phyloP scores from a whole-genome alignment of 169 alveolate species.

The Plasmodium reichenowi region DNA sequence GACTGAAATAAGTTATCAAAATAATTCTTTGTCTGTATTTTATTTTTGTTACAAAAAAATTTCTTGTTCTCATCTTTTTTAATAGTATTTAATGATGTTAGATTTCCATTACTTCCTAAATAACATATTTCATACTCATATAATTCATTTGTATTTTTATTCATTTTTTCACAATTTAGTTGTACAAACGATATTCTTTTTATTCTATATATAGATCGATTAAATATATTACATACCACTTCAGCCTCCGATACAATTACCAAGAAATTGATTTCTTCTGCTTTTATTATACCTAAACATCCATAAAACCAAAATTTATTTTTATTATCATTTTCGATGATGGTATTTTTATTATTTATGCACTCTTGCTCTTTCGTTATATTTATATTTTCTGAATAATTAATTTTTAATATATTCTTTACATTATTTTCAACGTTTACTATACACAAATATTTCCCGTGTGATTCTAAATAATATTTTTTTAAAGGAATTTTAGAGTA shows the following conservation, averaged over 20 bases:
- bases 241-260: conserved; percentile 73
- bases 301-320: conserved; percentile 64
- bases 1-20: conserved; percentile 19
- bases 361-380: conserved; percentile 38
- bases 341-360: neutral
- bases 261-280: conserved; percentile 51
- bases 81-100: conserved; percentile 11
- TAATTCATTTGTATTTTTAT: conserved; percentile 3
- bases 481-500: conserved; percentile 8
- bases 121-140: conserved; percentile 40
- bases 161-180: conserved; percentile 22
- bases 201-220: conserved; percentile 49
- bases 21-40: neutral
- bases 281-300: conserved; percentile 63
- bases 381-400: conserved; percentile 22
- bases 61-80: conserved; percentile 10
- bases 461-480: conserved; percentile 60
- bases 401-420: conserved; percentile 45
- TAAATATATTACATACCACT: conserved; percentile 50
- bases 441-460: conserved; percentile 23
- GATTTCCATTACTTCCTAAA: conserved; percentile 26
- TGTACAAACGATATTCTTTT: conserved; percentile 58
- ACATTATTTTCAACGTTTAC: conserved; percentile 56
- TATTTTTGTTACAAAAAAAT: conserved; percentile 20
- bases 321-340: conserved; percentile 38